These are phyloP conservation scores for Melaleuca quinquenervia DNA, from an alignment of 345 rosid genomes.

Conservation along the genomic window DNA sequence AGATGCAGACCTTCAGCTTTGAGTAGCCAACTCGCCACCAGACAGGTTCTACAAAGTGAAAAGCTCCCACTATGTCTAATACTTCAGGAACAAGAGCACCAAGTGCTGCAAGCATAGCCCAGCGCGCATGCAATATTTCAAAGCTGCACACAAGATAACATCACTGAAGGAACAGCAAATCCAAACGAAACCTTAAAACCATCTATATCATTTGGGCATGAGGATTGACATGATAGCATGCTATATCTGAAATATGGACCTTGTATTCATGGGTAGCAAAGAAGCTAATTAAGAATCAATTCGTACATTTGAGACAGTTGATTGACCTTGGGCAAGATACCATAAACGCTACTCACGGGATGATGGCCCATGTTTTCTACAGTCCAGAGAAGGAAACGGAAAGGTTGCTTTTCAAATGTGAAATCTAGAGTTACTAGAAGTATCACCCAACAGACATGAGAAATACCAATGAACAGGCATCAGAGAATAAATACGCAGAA, in stretches of 20 bases:
- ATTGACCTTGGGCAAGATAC: neutral
- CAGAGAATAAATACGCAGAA: neutral
- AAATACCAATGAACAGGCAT: neutral
- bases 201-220: neutral
- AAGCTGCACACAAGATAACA: constrained; percentile 35
- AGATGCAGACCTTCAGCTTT: constrained; percentile 55
- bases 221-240: neutral
- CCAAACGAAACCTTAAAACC: neutral
- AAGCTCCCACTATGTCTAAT: constrained; percentile 56
- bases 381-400: neutral
- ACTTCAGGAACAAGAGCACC: constrained; percentile 84
- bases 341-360: neutral
- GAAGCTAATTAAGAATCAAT: neutral
- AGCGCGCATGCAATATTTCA: constrained; percentile 89
- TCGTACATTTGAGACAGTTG: neutral
- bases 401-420: neutral
- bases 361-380: neutral
- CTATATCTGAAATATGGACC: neutral
- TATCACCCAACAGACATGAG: neutral
- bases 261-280: neutral
- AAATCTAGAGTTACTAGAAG: neutral
- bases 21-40: constrained; percentile 98
- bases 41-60: constrained; percentile 76
- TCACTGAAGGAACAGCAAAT: neutral
- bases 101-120: constrained; percentile 97